A percentile compares a stretch with the other conserved stretches of the same genome.
These are phyloP conservation scores for Cystofilobasidium bisporidii DNA, from an alignment of 768 basidiomycete species.

Conservation along the genomic window DNA sequence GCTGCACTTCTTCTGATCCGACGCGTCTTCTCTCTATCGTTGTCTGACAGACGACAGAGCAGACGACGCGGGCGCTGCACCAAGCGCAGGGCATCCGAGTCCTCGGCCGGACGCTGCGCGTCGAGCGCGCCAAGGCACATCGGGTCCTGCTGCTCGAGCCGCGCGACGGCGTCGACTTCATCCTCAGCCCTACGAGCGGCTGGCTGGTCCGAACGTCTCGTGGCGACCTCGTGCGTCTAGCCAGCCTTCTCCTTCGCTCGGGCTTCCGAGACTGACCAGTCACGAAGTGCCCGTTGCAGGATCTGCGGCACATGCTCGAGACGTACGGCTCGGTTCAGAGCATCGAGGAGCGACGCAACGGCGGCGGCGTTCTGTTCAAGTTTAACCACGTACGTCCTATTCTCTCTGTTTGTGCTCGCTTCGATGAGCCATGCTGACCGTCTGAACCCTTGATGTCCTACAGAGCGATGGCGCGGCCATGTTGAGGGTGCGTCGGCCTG, in stretches of 20 bases:
- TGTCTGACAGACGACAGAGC: not conserved
- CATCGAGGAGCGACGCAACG: conserved; percentile 1
- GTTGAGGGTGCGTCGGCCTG: not conserved
- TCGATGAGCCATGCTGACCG: not conserved
- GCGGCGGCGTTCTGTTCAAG: not conserved
- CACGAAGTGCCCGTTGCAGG: no score
- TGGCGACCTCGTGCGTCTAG: not conserved
- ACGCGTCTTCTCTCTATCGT: not conserved
- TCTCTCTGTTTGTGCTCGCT: not conserved
- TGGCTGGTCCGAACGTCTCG: not conserved
- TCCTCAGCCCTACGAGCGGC: not conserved
- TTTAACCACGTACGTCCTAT: not conserved
- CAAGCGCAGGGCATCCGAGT: not conserved
- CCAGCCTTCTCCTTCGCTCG: not conserved
- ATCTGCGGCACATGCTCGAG: not conserved
- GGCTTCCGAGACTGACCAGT: not conserved
- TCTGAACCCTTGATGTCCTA: not conserved
- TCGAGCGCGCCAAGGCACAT: not conserved
- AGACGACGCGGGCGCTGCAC: not conserved
- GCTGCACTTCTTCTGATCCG: not conserved
- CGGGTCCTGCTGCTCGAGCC: not conserved
- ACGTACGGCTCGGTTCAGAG: not conserved
- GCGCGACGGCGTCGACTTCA: not conserved
- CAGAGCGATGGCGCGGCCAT: not conserved
- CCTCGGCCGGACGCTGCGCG: not conserved